A percentile compares a stretch with the other conserved stretches of the same genome.
Conservation (phyloP, 1,284 basidiomycete genomes). For the Tilletia indica region DNA sequence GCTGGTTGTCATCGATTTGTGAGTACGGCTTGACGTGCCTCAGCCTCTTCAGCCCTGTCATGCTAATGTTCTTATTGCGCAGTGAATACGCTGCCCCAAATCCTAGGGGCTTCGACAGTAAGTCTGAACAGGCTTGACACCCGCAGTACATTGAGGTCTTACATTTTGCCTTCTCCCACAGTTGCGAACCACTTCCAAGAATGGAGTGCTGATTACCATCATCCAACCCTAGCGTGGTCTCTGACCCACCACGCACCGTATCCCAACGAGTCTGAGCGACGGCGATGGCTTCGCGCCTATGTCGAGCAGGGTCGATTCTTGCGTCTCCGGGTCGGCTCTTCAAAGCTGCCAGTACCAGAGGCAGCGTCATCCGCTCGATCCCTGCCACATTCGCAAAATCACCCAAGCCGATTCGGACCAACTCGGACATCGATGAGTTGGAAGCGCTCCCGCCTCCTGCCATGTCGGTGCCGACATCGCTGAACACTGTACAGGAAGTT, state of each 20-base stretch:
- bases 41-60: neutral
- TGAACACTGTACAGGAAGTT: neutral
- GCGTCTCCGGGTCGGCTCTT: conserved; percentile 5
- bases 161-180: conserved; percentile 16
- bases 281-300: conserved; percentile 51
- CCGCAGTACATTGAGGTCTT: too few relatives aligned
- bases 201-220: conserved; percentile 51
- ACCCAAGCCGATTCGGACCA: neutral
- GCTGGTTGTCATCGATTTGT: conserved; percentile 53
- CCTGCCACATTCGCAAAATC: neutral
- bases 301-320: conserved; percentile 50
- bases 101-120: conserved; percentile 43
- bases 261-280: conserved; percentile 41
- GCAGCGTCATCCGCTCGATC: neutral
- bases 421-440: conserved; percentile 3
- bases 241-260: conserved; percentile 43
- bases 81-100: conserved; percentile 38
- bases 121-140: neutral
- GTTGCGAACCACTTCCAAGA: conserved; percentile 54
- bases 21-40: conserved; percentile 29
- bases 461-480: neutral
- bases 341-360: conserved; percentile 1
- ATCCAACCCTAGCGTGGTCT: conserved; percentile 42
- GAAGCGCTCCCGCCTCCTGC: conserved; percentile 15
- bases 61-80: neutral